Percentiles rank a stretch among this genome's conserved stretches.
phyloP scores from a whole-genome alignment of 2,329 filamentous ascomycete genomes.

The Raffaelea ambrosiae region DNA sequence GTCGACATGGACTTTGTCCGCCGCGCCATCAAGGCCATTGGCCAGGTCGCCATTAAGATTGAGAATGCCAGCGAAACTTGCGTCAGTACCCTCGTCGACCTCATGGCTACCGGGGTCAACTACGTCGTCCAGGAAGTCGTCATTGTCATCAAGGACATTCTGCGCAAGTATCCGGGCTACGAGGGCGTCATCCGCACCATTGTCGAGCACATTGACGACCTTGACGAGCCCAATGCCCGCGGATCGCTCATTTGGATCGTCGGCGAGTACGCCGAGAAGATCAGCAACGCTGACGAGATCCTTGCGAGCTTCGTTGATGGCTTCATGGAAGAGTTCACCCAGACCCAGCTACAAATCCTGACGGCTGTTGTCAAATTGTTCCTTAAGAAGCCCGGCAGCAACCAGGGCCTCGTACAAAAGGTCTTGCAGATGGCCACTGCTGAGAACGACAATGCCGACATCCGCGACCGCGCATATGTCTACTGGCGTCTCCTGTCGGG shows the following conservation, averaged over 20 bases:
- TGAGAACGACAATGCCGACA: slow-evolving; percentile 96
- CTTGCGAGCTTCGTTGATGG: slow-evolving; percentile 83
- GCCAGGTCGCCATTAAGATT: slow-evolving; percentile 97
- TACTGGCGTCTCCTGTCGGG: slow-evolving; percentile 96
- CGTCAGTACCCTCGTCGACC: slow-evolving; percentile 83
- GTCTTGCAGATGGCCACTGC: slow-evolving; percentile 87
- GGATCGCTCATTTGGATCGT: slow-evolving; percentile 97
- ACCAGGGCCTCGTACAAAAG: slow-evolving; percentile 85
- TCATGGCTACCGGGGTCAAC: slow-evolving; percentile 97
- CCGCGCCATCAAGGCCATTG: slow-evolving; percentile 89
- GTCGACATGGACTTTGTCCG: slow-evolving; percentile 99
- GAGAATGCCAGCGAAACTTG: slow-evolving; percentile 92
- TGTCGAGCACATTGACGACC: slow-evolving; percentile 92
- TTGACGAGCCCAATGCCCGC: slow-evolving; percentile 88
- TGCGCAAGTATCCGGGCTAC: slow-evolving; percentile 94
- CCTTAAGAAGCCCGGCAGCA: slow-evolving; percentile 89
- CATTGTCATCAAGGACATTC: slow-evolving; percentile 98
- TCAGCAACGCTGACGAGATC: slow-evolving; percentile 96
- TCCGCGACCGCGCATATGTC: slow-evolving; percentile 91
- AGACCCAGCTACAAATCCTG: slow-evolving; percentile 97
- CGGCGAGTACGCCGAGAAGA: slow-evolving; percentile 98
- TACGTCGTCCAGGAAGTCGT: slow-evolving; percentile 98
- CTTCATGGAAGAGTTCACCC: slow-evolving; percentile 94
- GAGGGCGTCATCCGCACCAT: slow-evolving; percentile 96
- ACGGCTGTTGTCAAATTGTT: slow-evolving; percentile 97